These are phyloP conservation scores for Diaporthe vaccinii DNA, from an alignment of 2,329 filamentous ascomycete genomes.

Conservation along the genomic window DNA sequence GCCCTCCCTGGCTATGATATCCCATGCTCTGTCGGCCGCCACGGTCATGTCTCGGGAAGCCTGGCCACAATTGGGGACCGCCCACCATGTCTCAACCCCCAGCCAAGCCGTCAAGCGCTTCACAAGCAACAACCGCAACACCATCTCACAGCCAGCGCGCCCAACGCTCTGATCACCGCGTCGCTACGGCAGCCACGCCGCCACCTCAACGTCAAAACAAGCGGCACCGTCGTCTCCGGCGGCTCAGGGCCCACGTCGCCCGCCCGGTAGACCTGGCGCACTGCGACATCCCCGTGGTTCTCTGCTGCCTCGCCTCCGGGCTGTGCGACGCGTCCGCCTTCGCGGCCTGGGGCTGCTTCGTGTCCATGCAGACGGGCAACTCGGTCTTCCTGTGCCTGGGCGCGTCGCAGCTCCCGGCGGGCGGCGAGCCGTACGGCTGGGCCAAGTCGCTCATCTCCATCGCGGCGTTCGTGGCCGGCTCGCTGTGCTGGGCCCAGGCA, in stretches of 20 bases:
- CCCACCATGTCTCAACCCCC: not conserved
- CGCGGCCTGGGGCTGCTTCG: not conserved
- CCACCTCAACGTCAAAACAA: not conserved
- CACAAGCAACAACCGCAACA: not conserved
- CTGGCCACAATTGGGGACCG: not conserved
- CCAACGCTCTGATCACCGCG: not conserved
- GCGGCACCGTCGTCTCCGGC: not conserved
- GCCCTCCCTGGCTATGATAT: not conserved
- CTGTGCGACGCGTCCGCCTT: not conserved
- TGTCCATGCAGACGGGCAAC: not conserved
- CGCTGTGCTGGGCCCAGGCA: not conserved
- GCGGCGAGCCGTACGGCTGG: not conserved
- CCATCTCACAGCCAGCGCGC: not conserved
- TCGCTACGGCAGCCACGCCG: too few species aligned
- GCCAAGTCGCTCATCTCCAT: constrained; percentile 1
- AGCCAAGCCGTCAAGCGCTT: not conserved
- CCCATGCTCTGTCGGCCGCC: too few species aligned
- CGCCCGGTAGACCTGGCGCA: not conserved
- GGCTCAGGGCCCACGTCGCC: not conserved
- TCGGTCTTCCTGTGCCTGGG: not conserved
- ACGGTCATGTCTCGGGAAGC: not conserved
- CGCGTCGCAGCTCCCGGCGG: not conserved
- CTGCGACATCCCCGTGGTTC: not conserved
- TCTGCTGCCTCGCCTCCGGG: not conserved
- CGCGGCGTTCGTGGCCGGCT: not conserved